These are phyloP conservation scores for Tulasnella sp. DNA, from an alignment of 768 basidiomycete genomes.

Conservation along the genomic window DNA sequence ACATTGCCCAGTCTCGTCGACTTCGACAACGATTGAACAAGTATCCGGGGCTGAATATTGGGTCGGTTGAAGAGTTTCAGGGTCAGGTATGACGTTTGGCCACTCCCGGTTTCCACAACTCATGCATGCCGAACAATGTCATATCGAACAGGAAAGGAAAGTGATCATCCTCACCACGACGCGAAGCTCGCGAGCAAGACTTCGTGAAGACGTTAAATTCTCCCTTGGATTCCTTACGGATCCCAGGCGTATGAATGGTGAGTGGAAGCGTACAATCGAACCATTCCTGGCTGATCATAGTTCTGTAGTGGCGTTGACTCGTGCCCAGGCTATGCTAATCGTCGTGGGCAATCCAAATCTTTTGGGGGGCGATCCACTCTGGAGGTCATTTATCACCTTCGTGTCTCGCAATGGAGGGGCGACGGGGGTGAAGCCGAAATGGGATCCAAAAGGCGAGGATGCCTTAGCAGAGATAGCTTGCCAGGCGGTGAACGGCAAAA, in stretches of 20 bases:
- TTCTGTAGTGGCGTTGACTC: conserved; percentile 6
- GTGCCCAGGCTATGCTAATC: conserved; percentile 12
- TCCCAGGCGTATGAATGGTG: conserved; percentile 12
- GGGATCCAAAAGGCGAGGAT: not conserved
- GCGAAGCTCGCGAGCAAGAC: not conserved
- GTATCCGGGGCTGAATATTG: conserved; percentile 37
- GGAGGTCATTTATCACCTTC: conserved; percentile 8
- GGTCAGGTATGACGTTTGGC: conserved; percentile 27
- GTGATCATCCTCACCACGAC: conserved; percentile 6
- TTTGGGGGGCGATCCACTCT: not conserved
- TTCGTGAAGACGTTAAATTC: not conserved
- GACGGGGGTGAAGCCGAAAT: conserved; percentile 2
- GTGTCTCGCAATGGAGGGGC: not conserved
- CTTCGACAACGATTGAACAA: conserved; percentile 27
- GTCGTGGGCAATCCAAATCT: conserved; percentile 10
- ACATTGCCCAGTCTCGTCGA: conserved; percentile 46
- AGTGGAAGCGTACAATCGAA: conserved; percentile 31
- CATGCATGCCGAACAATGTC: conserved; percentile 33
- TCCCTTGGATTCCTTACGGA: conserved; percentile 8
- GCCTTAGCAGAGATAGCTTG: too few relatives aligned
- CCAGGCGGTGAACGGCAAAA: too few relatives aligned
- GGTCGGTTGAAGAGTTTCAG: conserved; percentile 56
- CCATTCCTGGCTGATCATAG: conserved; percentile 34
- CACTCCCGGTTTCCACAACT: conserved; percentile 34
- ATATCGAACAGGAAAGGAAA: not conserved